A percentile compares a stretch with the other conserved stretches of the same genome.
These are phyloP conservation scores for Leccinum discolor DNA, from an alignment of 1,284 basidiomycete species.

Conservation along the genomic window DNA sequence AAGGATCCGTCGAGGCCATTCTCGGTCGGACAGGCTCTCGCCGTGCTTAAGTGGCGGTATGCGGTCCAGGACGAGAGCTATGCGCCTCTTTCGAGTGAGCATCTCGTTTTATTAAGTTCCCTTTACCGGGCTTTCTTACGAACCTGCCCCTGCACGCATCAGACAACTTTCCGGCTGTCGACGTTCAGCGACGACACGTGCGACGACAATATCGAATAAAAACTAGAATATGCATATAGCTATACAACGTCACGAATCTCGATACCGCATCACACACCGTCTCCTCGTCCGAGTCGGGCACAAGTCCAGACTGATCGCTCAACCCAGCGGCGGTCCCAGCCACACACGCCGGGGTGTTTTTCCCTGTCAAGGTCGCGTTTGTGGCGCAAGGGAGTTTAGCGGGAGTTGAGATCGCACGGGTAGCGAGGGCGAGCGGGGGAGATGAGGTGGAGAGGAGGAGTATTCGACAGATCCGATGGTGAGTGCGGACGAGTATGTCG, in stretches of 20 bases:
- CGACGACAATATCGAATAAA: constrained; percentile 97
- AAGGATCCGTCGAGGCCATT: constrained; percentile 85
- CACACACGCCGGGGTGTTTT: no score
- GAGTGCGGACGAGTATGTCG: constrained; percentile 70
- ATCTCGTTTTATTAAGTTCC: not conserved
- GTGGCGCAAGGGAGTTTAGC: constrained; percentile 78
- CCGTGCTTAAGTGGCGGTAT: constrained; percentile 93
- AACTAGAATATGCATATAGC: constrained; percentile 60
- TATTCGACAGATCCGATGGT: constrained; percentile 82
- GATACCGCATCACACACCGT: no score
- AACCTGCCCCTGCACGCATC: not conserved
- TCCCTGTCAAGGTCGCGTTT: constrained; percentile 83
- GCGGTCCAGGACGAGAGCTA: constrained; percentile 89
- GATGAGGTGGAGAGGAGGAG: constrained; percentile 43
- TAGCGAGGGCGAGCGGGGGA: constrained; percentile 59
- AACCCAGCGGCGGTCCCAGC: no score
- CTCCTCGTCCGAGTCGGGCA: no score
- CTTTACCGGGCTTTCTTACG: not conserved
- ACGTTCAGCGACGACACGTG: constrained; percentile 87
- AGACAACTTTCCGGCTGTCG: constrained; percentile 70
- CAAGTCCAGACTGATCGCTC: no score
- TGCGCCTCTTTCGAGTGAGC: constrained; percentile 88
- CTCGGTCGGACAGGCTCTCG: constrained; percentile 86
- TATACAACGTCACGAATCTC: no score
- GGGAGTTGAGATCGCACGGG: constrained; percentile 63